phyloP scores from a whole-genome alignment of 441 rosid genomes.

The Gossypium lobatum region DNA sequence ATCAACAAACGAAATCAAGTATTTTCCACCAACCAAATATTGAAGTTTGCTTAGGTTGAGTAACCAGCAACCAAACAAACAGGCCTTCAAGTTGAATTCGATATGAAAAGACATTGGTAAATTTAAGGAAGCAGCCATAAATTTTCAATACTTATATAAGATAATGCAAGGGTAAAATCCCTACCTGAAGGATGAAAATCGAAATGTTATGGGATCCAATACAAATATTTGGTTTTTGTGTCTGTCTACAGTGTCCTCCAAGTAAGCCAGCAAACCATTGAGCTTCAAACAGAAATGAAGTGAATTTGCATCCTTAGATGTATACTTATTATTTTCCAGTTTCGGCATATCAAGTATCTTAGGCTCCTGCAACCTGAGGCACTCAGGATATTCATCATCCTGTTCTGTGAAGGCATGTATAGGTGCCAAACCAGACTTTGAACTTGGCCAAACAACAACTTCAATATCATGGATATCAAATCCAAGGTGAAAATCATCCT shows the following conservation, averaged over 20 bases:
- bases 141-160: slow-evolving; percentile 3
- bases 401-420: slow-evolving; percentile 28
- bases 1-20: background rate
- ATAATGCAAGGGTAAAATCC: slow-evolving; percentile 22
- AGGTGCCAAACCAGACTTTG: slow-evolving; percentile 35
- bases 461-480: slow-evolving; percentile 67
- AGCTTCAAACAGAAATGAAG: slow-evolving; percentile 46
- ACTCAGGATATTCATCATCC: slow-evolving; percentile 41
- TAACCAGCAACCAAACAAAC: background rate
- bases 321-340: slow-evolving; percentile 49
- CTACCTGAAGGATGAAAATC: slow-evolving; percentile 62
- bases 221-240: slow-evolving; percentile 40
- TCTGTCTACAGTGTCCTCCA: slow-evolving; percentile 39
- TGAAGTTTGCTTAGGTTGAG: background rate
- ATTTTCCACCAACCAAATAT: background rate
- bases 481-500: slow-evolving; percentile 43
- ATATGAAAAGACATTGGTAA: background rate
- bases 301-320: slow-evolving; percentile 45
- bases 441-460: slow-evolving; percentile 54
- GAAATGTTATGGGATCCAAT: slow-evolving; percentile 57
- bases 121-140: slow-evolving; percentile 2
- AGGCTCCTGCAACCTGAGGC: slow-evolving; percentile 41
- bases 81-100: slow-evolving; percentile 4
- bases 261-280: slow-evolving; percentile 54
- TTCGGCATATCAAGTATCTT: slow-evolving; percentile 41